Evolutionary conservation across 2,329 filamentous ascomycete species (phyloP).

Genomic region (Lachnellula cervina): DNA sequence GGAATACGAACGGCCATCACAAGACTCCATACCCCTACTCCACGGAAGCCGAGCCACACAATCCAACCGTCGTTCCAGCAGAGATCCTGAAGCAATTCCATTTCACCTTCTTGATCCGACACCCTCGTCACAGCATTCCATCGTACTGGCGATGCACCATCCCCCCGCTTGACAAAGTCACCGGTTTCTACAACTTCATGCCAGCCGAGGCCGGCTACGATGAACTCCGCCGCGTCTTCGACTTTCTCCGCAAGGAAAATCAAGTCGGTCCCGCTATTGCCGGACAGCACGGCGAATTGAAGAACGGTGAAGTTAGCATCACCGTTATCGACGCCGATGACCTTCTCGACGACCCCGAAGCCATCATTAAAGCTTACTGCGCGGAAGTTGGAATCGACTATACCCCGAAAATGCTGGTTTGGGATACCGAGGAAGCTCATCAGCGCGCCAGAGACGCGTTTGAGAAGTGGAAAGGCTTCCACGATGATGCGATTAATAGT

Average conservation of each 20-base stretch:
- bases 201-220: constrained; percentile 84
- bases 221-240: constrained; percentile 81
- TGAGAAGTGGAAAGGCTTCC: constrained; percentile 96
- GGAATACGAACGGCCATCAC: constrained; percentile 24
- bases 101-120: constrained; percentile 94
- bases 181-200: constrained; percentile 83
- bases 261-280: constrained; percentile 66
- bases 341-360: constrained; percentile 76
- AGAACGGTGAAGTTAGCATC: constrained; percentile 51
- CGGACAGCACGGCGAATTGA: constrained; percentile 31
- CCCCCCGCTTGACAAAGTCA: constrained; percentile 75
- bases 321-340: constrained; percentile 94
- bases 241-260: constrained; percentile 67
- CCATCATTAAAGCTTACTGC: constrained; percentile 75
- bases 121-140: constrained; percentile 86
- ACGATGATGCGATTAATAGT: constrained; percentile 88
- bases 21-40: constrained; percentile 52
- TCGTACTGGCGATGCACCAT: constrained; percentile 94
- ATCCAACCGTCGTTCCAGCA: constrained; percentile 80
- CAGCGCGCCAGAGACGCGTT: constrained; percentile 67
- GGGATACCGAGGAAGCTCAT: constrained; percentile 73
- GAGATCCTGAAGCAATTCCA: constrained; percentile 75
- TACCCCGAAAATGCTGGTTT: constrained; percentile 71
- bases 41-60: constrained; percentile 58
- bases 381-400: constrained; percentile 75